A percentile compares a stretch with the other conserved stretches of the same genome.
Evolutionary conservation across 2,329 filamentous ascomycete genomes (phyloP).

Genomic region (Pseudocercospora fijiensis): DNA sequence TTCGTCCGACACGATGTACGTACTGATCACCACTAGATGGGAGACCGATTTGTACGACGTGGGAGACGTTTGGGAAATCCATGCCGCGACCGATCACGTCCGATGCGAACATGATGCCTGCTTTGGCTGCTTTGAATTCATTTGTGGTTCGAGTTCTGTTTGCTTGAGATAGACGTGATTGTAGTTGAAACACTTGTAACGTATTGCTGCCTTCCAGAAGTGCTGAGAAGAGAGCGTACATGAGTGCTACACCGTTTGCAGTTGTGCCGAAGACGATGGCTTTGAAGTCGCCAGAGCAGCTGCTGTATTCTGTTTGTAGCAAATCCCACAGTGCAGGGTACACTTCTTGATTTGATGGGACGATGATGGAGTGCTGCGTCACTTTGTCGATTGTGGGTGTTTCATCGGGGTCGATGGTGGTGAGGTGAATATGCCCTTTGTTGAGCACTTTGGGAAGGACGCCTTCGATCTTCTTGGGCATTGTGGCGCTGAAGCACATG

Average conservation of each 20-base stretch:
- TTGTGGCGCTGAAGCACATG: constrained; percentile 51
- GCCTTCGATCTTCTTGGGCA: constrained; percentile 47
- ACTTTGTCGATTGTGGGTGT: constrained; percentile 50
- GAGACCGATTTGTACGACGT: constrained; percentile 72
- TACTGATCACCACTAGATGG: constrained; percentile 62
- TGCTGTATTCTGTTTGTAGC: constrained; percentile 45
- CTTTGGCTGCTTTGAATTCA: constrained; percentile 46
- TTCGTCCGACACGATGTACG: constrained; percentile 90
- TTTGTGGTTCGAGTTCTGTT: constrained; percentile 46
- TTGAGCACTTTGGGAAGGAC: constrained; percentile 48
- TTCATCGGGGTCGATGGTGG: constrained; percentile 48
- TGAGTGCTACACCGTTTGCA: constrained; percentile 47
- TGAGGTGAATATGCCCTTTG: constrained; percentile 44
- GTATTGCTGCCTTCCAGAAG: constrained; percentile 37
- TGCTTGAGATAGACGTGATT: constrained; percentile 47
- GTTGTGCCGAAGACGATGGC: constrained; percentile 50
- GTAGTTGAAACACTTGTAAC: constrained; percentile 45
- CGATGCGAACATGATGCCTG: constrained; percentile 54
- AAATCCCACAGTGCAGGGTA: constrained; percentile 49
- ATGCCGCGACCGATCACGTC: constrained; percentile 91
- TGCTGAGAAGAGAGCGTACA: constrained; percentile 40
- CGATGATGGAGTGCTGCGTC: constrained; percentile 49
- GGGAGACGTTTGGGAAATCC: constrained; percentile 96
- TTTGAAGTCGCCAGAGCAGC: constrained; percentile 45
- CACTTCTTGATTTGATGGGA: constrained; percentile 42